phyloP scores from a whole-genome alignment of 2,329 filamentous ascomycete genomes.

The Juglanconis juglandina region DNA sequence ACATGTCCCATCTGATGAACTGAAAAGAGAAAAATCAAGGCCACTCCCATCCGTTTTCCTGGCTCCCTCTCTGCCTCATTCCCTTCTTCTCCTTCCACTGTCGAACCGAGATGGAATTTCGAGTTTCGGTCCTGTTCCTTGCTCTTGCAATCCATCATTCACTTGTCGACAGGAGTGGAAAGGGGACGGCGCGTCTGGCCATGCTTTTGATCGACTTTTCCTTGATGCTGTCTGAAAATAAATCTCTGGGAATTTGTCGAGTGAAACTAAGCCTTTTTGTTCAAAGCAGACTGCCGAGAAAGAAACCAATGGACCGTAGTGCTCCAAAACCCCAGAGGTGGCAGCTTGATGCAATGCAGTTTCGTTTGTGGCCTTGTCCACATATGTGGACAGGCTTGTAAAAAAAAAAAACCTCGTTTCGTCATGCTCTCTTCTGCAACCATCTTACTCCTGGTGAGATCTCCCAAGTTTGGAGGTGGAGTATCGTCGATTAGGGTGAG shows the following conservation, averaged over 20 bases:
- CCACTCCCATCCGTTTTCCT: background rate
- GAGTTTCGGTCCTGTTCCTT: background rate
- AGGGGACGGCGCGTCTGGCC: background rate
- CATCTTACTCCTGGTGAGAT: background rate
- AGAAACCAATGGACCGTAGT: background rate
- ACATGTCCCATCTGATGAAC: background rate
- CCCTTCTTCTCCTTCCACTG: background rate
- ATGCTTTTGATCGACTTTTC: background rate
- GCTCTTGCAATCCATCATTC: conserved; percentile 1
- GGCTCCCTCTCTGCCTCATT: background rate
- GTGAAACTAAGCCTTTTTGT: background rate
- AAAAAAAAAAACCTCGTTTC: background rate
- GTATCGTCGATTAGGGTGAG: background rate
- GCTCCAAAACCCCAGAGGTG: background rate
- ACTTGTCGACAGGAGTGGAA: background rate
- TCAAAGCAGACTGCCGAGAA: background rate
- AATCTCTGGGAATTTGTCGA: background rate
- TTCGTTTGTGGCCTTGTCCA: background rate
- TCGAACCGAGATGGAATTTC: background rate
- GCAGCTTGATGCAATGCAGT: background rate
- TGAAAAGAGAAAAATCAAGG: background rate
- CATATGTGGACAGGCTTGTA: background rate
- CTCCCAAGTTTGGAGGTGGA: background rate
- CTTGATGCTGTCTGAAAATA: conserved; percentile 4
- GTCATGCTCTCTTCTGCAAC: background rate